Conservation (phyloP, 306 rosid species). For the Corylus heterophylla region DNA sequence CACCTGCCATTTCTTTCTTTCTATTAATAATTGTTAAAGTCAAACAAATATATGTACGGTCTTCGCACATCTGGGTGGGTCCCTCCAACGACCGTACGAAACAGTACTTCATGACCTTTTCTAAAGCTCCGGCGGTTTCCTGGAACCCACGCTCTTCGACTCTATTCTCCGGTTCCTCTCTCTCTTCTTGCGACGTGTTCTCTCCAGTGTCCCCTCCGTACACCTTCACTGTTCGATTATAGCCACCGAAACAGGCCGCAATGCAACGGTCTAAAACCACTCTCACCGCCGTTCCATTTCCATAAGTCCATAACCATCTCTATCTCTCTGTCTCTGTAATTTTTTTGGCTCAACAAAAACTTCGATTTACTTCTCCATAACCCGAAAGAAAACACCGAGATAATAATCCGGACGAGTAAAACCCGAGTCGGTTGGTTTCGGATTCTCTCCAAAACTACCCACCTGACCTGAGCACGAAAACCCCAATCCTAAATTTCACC, state of each 20-base stretch:
- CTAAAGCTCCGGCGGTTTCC: neutral
- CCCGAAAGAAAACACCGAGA: too few species aligned
- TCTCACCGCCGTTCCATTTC: too few species aligned
- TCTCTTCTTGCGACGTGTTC: neutral
- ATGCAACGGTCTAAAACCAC: too few species aligned
- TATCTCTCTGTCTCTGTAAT: too few species aligned
- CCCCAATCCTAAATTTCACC: neutral
- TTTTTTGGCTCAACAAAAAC: too few species aligned
- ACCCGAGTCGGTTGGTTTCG: too few species aligned
- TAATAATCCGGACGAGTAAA: too few species aligned
- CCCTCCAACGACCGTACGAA: conserved; percentile 1
- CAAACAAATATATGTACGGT: neutral
- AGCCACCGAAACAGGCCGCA: too few species aligned
- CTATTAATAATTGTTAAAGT: too few species aligned
- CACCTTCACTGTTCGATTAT: neutral
- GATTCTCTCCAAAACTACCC: neutral
- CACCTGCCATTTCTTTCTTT: neutral
- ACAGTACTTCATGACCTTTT: neutral
- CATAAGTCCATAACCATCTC: too few species aligned
- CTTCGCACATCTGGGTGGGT: neutral
- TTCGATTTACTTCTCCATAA: too few species aligned
- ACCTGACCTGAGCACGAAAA: neutral
- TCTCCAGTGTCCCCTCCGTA: neutral
- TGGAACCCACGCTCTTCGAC: neutral
- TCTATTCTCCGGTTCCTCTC: too few species aligned